Conservation (phyloP, 495 filamentous ascomycete species). For the Barbatosphaeria neglecta region DNA sequence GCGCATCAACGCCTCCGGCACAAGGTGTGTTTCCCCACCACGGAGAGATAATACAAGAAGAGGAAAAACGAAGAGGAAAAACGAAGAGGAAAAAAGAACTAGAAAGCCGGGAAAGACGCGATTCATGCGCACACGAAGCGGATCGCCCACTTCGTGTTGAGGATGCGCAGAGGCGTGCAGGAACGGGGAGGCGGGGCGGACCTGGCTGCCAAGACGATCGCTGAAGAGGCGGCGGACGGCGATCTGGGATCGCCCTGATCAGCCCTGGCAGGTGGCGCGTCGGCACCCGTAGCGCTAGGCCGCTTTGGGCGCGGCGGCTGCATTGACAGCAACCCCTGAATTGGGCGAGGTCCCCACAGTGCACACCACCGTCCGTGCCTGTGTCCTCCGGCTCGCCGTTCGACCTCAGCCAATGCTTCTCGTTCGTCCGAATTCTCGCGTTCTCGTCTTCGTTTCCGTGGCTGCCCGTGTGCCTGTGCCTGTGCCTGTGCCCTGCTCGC, state of each 20-base stretch:
- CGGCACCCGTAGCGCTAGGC: not conserved
- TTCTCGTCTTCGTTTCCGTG: not conserved
- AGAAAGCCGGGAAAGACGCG: no score
- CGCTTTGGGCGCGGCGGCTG: not conserved
- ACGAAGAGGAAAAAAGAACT: no score
- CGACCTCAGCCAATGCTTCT: not conserved
- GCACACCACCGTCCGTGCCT: not conserved
- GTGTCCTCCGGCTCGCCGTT: not conserved
- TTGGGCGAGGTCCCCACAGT: not conserved
- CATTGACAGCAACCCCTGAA: constrained; percentile 3
- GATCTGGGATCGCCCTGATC: not conserved
- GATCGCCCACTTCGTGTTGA: no score
- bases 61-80: no score
- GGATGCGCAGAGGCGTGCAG: no score
- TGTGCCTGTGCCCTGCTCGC: not conserved
- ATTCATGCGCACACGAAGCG: no score
- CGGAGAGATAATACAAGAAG: no score
- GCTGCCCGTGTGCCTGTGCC: not conserved
- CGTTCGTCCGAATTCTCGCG: not conserved
- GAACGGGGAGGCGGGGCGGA: no score
- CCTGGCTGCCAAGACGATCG: no score
- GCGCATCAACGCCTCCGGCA: no score
- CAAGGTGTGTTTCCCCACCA: no score
- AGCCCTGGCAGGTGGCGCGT: not conserved
- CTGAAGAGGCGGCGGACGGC: not conserved